A percentile compares a stretch with the other conserved stretches of the same genome.
Evolutionary conservation across 345 rosid species (phyloP).

Genomic region (Moricandia arvensis): DNA sequence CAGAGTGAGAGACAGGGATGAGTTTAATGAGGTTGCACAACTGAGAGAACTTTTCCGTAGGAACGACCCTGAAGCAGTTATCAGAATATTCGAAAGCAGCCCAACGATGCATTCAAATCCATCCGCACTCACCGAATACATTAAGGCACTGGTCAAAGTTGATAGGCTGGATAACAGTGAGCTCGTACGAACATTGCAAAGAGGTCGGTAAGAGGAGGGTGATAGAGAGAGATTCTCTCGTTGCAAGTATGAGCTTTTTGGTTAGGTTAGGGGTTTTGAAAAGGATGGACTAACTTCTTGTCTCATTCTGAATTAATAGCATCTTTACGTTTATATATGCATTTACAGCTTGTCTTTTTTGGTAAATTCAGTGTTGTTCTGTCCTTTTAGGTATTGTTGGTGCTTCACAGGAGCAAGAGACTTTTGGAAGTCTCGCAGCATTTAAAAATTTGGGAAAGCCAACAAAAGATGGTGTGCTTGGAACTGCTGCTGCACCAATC

Average conservation of each 20-base stretch:
- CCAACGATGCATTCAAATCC: slow-evolving; percentile 66
- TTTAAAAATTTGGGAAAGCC: slow-evolving; percentile 68
- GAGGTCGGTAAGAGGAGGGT: slow-evolving; percentile 48
- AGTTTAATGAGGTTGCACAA: slow-evolving; percentile 62
- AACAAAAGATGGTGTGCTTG: slow-evolving; percentile 68
- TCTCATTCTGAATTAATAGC: no score
- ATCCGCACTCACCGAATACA: slow-evolving; percentile 78
- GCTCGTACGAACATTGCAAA: slow-evolving; percentile 72
- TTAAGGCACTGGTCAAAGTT: slow-evolving; percentile 86
- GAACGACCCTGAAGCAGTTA: slow-evolving; percentile 89
- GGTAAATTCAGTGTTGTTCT: no score
- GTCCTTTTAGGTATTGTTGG: slow-evolving; percentile 43
- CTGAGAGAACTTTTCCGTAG: slow-evolving; percentile 69
- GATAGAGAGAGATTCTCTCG: not conserved
- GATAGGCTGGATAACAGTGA: slow-evolving; percentile 84
- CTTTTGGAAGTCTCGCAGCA: slow-evolving; percentile 57
- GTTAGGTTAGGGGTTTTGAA: no score
- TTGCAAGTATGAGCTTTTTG: not conserved
- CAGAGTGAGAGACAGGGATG: slow-evolving; percentile 68
- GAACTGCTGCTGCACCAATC: slow-evolving; percentile 82
- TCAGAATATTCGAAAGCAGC: slow-evolving; percentile 75
- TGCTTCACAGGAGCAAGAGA: slow-evolving; percentile 60
- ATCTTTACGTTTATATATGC: no score
- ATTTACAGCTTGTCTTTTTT: no score
- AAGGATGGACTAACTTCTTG: no score